Evolutionary conservation across 2,329 filamentous ascomycete species (phyloP).

Genomic region (Colletotrichum sp.): DNA sequence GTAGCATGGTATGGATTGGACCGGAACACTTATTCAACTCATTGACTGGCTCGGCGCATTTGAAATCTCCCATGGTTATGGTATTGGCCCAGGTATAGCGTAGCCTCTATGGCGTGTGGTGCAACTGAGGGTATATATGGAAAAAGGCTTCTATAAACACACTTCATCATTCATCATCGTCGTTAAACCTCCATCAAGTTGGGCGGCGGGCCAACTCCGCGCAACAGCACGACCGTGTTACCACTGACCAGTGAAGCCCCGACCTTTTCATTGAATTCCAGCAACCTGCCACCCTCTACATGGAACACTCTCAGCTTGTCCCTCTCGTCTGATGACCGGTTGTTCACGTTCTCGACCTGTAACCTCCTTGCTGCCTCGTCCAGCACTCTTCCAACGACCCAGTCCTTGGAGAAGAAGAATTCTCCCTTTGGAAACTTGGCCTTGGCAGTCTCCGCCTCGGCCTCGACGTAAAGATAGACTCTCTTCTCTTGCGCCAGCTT

Average conservation of each 20-base stretch:
- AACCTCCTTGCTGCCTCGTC: constrained; percentile 79
- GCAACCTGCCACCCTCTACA: constrained; percentile 83
- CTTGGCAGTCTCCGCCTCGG: constrained; percentile 83
- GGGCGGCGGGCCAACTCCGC: constrained; percentile 82
- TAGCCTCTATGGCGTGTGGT: neutral
- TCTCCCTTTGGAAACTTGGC: constrained; percentile 82
- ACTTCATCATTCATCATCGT: constrained; percentile 10
- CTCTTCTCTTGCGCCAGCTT: constrained; percentile 82
- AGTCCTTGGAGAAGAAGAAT: constrained; percentile 83
- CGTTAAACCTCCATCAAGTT: constrained; percentile 65
- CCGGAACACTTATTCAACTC: neutral
- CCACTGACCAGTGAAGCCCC: constrained; percentile 76
- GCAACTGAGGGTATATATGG: constrained; percentile 17
- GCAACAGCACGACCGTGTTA: constrained; percentile 86
- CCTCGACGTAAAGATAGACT: constrained; percentile 91
- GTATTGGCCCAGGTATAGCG: neutral
- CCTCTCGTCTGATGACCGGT: constrained; percentile 75
- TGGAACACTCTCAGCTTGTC: constrained; percentile 88
- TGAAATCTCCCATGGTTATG: neutral
- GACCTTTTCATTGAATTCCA: constrained; percentile 89
- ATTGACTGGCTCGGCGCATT: constrained; percentile 6
- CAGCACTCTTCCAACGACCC: constrained; percentile 85
- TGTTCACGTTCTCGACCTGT: constrained; percentile 85
- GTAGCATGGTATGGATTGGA: neutral
- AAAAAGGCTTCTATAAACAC: constrained; percentile 8